phyloP scores from a whole-genome alignment of 2,329 filamentous ascomycete species.

The Diplodia sapinea region DNA sequence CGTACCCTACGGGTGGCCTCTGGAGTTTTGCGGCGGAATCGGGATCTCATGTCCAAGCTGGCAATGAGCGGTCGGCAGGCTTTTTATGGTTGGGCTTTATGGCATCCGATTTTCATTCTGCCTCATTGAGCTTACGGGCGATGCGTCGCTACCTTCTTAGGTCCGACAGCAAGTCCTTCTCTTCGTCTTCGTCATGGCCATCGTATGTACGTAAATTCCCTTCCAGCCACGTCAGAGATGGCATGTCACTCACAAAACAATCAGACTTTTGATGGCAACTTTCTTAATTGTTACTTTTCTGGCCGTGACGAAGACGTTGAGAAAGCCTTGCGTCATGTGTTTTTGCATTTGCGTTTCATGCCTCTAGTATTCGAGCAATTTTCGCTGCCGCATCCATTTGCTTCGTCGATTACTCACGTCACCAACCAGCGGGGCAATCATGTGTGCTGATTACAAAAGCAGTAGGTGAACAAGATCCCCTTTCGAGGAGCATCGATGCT shows the following conservation, averaged over 20 bases:
- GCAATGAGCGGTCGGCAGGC: constrained; percentile 34
- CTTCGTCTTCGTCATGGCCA: constrained; percentile 55
- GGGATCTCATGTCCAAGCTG: constrained; percentile 32
- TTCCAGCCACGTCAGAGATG: constrained; percentile 46
- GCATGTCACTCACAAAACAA: constrained; percentile 49
- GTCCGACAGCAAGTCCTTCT: constrained; percentile 47
- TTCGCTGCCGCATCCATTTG: constrained; percentile 23
- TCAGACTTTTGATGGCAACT: constrained; percentile 49
- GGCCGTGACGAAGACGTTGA: constrained; percentile 49
- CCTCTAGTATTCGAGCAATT: constrained; percentile 32
- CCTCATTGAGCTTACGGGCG: constrained; percentile 40
- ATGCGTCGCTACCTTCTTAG: constrained; percentile 44
- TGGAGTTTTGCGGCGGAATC: constrained; percentile 42
- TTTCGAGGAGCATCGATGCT: constrained; percentile 67
- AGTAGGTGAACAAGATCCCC: constrained; percentile 28
- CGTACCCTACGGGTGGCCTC: constrained; percentile 42
- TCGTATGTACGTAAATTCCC: constrained; percentile 52
- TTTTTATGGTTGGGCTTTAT: constrained; percentile 34
- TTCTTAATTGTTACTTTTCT: constrained; percentile 38
- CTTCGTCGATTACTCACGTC: constrained; percentile 28
- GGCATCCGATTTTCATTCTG: constrained; percentile 31
- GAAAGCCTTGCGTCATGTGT: constrained; percentile 7
- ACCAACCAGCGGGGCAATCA: not conserved
- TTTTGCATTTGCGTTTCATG: constrained; percentile 16
- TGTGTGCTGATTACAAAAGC: constrained; percentile 50